Evolutionary conservation across 1,284 basidiomycete genomes (phyloP), one percentile per base, ranked within the genome.

Genomic region (Inonotus hispidus): DNA sequence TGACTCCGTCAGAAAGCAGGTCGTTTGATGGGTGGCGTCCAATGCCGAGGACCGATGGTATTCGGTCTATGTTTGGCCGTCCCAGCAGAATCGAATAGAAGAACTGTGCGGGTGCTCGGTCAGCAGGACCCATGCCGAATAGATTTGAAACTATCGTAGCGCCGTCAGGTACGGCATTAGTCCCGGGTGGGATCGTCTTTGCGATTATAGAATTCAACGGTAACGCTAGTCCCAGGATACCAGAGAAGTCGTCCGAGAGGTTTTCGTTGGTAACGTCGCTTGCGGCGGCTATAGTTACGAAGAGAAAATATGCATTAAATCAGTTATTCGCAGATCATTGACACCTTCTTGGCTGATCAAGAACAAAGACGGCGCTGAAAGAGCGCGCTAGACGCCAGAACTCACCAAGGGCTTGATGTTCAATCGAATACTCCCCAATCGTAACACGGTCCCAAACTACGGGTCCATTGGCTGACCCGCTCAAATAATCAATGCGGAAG

Each of bases 191-290:
- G 35, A 90, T 75, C 1, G 57, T 7, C 2, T 71, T 56, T 1
- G 81, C 75, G 58, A 90, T 90, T 63, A 83, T 66, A 19, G 84
- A 87, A 70, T 88, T 82, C 39, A 75, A 71, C 21, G 88, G 85
- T 21, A 89, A 81, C 1, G 87, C 85, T 43, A 91, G 81, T n/a
- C 88, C 89, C 3, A 90, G 76, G 54, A 91, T 78, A 35, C 88
- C 88, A 62, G 73, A 77, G 69, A 85, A 90, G 11, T 71, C 61
- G 4, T 75, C 66, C 1, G 77, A 72, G 3, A 90, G 77, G 0
- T 82, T 79, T 70, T 90, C 88, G 32, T 74, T 69, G 1, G 71
- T 62, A 54, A 90, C 81, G 25, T 66, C 66, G 37, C 71, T 69
- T 2, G 81, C 87, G 2, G 85, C 84, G 54, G 81, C 87, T 87